Percentiles rank a stretch among this genome's conserved stretches.
Evolutionary conservation across 2,329 filamentous ascomycete species (phyloP).

Genomic region (Penicillium fuscoglaucum): DNA sequence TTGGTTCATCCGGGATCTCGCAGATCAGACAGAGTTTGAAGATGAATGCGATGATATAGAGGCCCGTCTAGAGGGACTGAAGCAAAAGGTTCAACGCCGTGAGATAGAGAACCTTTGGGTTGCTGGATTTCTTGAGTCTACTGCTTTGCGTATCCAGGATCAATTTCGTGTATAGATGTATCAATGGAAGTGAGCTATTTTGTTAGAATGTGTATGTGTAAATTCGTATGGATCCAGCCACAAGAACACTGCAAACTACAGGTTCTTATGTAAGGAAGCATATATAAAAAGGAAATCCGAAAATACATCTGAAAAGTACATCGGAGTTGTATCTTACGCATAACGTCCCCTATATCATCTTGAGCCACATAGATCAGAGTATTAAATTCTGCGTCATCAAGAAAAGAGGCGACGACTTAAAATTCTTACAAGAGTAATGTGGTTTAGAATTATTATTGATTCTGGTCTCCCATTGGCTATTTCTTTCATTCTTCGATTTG

Average conservation of each 20-base stretch:
- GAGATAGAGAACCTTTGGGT: slow-evolving; percentile 2
- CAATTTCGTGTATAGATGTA: background rate
- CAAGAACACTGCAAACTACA: background rate
- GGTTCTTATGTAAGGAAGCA: too few relatives aligned
- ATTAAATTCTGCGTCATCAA: too few relatives aligned
- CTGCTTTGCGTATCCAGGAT: background rate
- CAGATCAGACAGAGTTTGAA: slow-evolving; percentile 1
- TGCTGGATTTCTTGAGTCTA: background rate
- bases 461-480: too few relatives aligned
- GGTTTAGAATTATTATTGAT: too few relatives aligned
- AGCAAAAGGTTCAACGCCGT: background rate
- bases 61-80: background rate
- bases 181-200: background rate
- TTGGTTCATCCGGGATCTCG: background rate
- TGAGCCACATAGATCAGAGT: too few relatives aligned
- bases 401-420: too few relatives aligned
- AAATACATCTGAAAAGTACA: too few relatives aligned
- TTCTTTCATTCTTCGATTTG: too few relatives aligned
- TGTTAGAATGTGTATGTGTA: background rate
- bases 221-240: background rate
- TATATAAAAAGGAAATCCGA: too few relatives aligned
- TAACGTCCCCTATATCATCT: too few relatives aligned
- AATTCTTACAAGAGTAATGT: too few relatives aligned
- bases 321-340: too few relatives aligned
- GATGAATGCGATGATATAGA: slow-evolving; percentile 2